Base-by-base conservation (phyloP, 1,139 yeast species). In the Hyphopichia khmerensis region DNA sequence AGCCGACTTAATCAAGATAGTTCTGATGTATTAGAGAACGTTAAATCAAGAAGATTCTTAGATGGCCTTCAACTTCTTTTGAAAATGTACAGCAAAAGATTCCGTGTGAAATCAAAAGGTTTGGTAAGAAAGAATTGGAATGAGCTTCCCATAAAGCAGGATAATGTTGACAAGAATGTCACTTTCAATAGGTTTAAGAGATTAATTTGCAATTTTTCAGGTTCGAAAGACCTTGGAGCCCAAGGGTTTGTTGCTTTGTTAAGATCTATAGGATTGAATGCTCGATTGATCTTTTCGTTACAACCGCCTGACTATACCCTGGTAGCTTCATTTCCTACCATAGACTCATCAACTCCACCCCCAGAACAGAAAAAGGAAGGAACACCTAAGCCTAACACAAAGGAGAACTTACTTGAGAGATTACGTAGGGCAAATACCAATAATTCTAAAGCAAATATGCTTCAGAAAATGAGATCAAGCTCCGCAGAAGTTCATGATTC, bases 221-320 rank as follows among this genome's bases (percentile, higher is more conserved):
- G 99, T 0, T 80, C 89, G 2, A 65, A 88, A 33, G 98, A 93
- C 55, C 46, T 88, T 6, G 87, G 87, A 0, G 90, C 95, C 0
- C 96, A 89, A 55, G 97, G 96, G 0, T 90, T 89, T 64, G 90
- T 89, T 9, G 80, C 88, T 0, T 56, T 91, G 2, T 61, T 90
- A 38, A 65, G 98, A 46, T 73, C 91, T 1, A 65, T 86, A 13
- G 89, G 87, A 1, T 67, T 93, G 24, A 77, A 82, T 39, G 83
- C 95, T 0, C 69, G 99, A 36, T 64, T 93, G 23, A 82, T 90
- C 0, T 82, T 83, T 52, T 90, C 96, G 0, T 54, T 91, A 19
- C 99, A 95, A 56, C 93, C 96, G 0, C 91, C 96, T 0, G 97
- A 93, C 58, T 85, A 82, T 53, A 82, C 93, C 0, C 50, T 62